Evolutionary conservation across 1,284 basidiomycete species (phyloP).

Genomic region (Trichosporon asahii): DNA sequence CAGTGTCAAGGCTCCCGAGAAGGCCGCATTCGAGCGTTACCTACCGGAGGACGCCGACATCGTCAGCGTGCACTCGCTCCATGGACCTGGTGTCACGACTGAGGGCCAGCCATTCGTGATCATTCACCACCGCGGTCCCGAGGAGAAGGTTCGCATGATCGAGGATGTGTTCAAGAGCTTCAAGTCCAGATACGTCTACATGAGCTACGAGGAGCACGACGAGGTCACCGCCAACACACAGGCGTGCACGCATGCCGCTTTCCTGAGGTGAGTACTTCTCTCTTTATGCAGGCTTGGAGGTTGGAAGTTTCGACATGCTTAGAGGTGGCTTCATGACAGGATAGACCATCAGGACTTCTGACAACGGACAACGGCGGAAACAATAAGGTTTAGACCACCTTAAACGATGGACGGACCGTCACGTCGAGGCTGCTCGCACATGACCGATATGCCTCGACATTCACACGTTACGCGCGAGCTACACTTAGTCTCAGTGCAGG

Average conservation of each 20-base stretch:
- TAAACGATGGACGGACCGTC: background rate
- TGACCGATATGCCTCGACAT: background rate
- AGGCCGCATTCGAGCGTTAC: slow-evolving; percentile 81
- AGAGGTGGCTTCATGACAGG: too few relatives aligned
- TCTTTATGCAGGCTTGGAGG: background rate
- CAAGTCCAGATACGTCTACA: slow-evolving; percentile 80
- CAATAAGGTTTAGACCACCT: background rate
- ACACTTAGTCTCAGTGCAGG: background rate
- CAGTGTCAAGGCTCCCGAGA: slow-evolving; percentile 93
- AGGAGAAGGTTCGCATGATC: slow-evolving; percentile 70
- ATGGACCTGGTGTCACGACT: slow-evolving; percentile 87
- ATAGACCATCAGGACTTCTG: too few relatives aligned
- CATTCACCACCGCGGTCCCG: slow-evolving; percentile 79
- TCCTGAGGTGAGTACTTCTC: slow-evolving; percentile 66
- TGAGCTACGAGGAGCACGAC: slow-evolving; percentile 95
- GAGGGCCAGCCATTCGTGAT: slow-evolving; percentile 90
- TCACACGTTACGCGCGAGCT: background rate
- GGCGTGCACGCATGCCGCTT: slow-evolving; percentile 96
- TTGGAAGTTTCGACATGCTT: background rate
- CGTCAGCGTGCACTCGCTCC: slow-evolving; percentile 89
- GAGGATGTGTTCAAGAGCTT: slow-evolving; percentile 82
- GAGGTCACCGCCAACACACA: slow-evolving; percentile 96
- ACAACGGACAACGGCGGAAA: background rate
- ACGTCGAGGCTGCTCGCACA: background rate
- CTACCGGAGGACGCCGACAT: slow-evolving; percentile 84